Conservation (phyloP, 768 basidiomycete genomes). For the Calvatia gigantea region DNA sequence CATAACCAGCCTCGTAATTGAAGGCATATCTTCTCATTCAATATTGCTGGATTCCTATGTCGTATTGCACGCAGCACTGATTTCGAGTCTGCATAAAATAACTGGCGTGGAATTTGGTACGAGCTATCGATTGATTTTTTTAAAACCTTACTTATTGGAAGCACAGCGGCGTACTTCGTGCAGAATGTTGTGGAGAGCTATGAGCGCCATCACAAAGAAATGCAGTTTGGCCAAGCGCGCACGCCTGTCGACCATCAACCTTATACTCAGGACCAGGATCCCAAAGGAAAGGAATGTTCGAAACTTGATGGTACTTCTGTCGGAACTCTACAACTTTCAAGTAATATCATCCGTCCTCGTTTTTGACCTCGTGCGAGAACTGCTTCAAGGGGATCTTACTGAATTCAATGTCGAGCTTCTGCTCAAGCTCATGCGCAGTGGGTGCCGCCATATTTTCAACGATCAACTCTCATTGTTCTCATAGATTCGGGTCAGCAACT, state of each 20-base stretch:
- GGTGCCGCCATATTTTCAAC: conserved; percentile 21
- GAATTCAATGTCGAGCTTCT: conserved; percentile 87
- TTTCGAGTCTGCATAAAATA: conserved; percentile 76
- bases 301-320: conserved; percentile 83
- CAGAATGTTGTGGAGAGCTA: conserved; percentile 69
- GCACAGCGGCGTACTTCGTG: conserved; percentile 75
- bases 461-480: conserved; percentile 12
- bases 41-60: conserved; percentile 87
- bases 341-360: conserved; percentile 86
- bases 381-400: conserved; percentile 60
- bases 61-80: conserved; percentile 80
- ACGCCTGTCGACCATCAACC: conserved; percentile 9
- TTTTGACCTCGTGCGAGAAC: conserved; percentile 81
- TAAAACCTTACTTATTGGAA: neutral
- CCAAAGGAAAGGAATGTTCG: conserved; percentile 81
- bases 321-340: conserved; percentile 95
- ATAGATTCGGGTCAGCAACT: conserved; percentile 91
- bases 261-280: conserved; percentile 25
- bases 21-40: conserved; percentile 76
- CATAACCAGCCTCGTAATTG: conserved; percentile 71
- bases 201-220: conserved; percentile 46
- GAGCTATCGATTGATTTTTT: conserved; percentile 18
- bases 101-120: conserved; percentile 87
- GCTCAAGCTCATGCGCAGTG: conserved; percentile 81
- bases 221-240: conserved; percentile 20